Evolutionary conservation across 768 basidiomycete species (phyloP).

Genomic region (Cystofilobasidium bisporidii): DNA sequence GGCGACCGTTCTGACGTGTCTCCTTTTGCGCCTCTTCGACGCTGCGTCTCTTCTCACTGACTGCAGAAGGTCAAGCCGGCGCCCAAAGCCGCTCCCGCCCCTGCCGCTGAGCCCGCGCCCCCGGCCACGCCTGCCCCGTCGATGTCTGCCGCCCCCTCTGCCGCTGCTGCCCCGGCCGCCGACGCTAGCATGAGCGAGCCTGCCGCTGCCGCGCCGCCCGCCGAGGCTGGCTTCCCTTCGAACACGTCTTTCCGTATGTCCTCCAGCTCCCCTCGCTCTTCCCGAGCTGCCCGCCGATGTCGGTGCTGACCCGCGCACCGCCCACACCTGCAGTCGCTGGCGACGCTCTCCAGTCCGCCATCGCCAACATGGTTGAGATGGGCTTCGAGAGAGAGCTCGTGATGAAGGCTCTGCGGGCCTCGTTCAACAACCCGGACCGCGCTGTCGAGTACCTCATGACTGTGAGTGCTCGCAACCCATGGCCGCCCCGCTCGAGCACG

Average conservation of each 20-base stretch:
- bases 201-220: conserved; percentile 34
- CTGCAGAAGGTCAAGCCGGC: conserved; percentile 31
- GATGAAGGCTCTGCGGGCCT: conserved; percentile 72
- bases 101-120: conserved; percentile 39
- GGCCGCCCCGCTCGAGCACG: conserved; percentile 26
- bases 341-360: conserved; percentile 60
- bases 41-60: neutral
- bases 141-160: conserved; percentile 32
- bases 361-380: conserved; percentile 84
- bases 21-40: no score
- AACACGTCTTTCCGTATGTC: conserved; percentile 29
- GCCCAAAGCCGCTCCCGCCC: conserved; percentile 40
- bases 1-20: no score
- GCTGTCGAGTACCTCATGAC: conserved; percentile 97
- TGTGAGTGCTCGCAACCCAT: conserved; percentile 46
- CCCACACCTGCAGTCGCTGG: conserved; percentile 54
- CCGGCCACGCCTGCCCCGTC: conserved; percentile 40
- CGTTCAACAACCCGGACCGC: conserved; percentile 93
- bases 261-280: neutral
- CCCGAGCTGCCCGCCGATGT: neutral
- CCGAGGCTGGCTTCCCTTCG: conserved; percentile 23
- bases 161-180: conserved; percentile 35
- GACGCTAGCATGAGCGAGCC: conserved; percentile 36
- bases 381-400: conserved; percentile 83
- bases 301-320: no score